phyloP scores from a whole-genome alignment of 257 asterid genomes.

The Asclepias syriaca region DNA sequence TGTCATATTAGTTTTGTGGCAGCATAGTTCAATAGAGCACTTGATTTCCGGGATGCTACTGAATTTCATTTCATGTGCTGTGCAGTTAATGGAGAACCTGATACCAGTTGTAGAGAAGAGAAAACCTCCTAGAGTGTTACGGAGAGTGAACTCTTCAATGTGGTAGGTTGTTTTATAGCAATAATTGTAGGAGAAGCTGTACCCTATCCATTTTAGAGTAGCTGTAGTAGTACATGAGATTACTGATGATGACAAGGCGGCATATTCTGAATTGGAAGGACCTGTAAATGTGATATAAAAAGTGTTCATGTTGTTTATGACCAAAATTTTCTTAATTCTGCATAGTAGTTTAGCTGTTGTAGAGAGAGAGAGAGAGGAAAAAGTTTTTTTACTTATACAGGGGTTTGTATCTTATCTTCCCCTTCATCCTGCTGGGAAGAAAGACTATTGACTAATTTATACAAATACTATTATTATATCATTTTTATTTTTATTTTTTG shows the following conservation, averaged over 20 bases:
- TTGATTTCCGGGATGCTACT: not conserved
- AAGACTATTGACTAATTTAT: conserved; percentile 14
- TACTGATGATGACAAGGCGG: not conserved
- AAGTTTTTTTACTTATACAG: conserved; percentile 7
- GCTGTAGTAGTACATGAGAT: not conserved
- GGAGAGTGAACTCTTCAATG: conserved; percentile 43
- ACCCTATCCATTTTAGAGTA: conserved; percentile 8
- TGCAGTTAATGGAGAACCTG: conserved; percentile 73
- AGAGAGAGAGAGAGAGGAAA: conserved; percentile 11
- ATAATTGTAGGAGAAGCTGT: conserved; percentile 21
- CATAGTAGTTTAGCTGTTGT: conserved; percentile 24
- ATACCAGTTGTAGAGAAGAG: conserved; percentile 55
- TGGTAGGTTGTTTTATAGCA: conserved; percentile 30
- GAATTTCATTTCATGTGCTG: not conserved
- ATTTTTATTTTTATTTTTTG: too few species aligned
- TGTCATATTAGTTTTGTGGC: too few species aligned
- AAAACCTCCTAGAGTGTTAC: conserved; percentile 49
- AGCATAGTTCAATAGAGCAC: not conserved
- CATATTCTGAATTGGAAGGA: not conserved
- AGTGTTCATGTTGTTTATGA: conserved; percentile 6
- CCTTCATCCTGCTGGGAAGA: conserved; percentile 4
- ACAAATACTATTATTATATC: not conserved
- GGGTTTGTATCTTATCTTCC: conserved; percentile 9
- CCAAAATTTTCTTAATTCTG: conserved; percentile 3
- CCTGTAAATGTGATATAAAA: conserved; percentile 7